Evolutionary conservation across 192 early-diverging fungal species (phyloP).

Genomic region (Gaertneriomyces semiglobifer): DNA sequence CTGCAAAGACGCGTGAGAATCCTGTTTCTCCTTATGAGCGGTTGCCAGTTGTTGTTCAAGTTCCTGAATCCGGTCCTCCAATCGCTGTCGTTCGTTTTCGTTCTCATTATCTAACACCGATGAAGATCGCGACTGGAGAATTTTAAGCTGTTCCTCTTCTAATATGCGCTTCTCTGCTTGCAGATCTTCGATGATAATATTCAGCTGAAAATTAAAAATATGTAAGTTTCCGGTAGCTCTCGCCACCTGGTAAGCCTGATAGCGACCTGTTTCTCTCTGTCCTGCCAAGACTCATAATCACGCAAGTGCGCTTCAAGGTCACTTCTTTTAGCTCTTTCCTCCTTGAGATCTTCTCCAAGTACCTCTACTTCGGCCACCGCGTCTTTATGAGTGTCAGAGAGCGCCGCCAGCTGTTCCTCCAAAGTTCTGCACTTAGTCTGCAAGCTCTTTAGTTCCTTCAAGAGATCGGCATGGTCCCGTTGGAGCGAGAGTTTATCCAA

Average conservation of each 20-base stretch:
- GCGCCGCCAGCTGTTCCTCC: constrained; percentile 39
- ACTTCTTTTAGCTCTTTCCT: constrained; percentile 39
- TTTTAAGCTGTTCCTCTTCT: constrained; percentile 42
- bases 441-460: constrained; percentile 29
- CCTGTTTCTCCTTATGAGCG: constrained; percentile 35
- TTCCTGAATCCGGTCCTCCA: constrained; percentile 32
- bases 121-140: constrained; percentile 41
- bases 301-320: constrained; percentile 38
- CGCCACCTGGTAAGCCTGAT: no score
- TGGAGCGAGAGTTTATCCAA: constrained; percentile 45
- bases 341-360: constrained; percentile 46
- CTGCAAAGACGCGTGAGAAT: constrained; percentile 23
- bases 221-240: no score
- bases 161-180: constrained; percentile 45
- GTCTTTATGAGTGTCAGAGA: constrained; percentile 41
- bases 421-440: constrained; percentile 25
- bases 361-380: constrained; percentile 34
- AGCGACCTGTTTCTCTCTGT: constrained; percentile 29
- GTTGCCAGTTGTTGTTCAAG: constrained; percentile 27
- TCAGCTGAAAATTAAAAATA: constrained; percentile 25
- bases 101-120: constrained; percentile 42
- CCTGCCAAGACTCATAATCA: constrained; percentile 8
- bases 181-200: constrained; percentile 48
- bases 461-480: constrained; percentile 38
- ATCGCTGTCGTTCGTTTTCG: constrained; percentile 33